Base-by-base conservation (phyloP, 2,329 filamentous ascomycete species). In the Zymoseptoria pseudotritici region DNA sequence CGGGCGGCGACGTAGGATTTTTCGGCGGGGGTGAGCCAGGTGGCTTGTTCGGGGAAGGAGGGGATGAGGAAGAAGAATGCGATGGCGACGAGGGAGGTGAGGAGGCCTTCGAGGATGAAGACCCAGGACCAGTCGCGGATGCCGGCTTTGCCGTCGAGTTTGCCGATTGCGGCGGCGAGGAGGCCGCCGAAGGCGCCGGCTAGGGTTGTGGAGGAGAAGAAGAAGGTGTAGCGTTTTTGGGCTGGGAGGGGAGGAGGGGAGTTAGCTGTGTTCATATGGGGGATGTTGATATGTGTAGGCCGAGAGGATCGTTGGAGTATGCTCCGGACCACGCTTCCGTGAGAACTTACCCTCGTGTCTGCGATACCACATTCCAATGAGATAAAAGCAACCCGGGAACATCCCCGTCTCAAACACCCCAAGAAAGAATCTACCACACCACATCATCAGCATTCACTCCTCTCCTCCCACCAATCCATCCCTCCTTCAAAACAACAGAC, bases 161-260 rank as follows among this genome's bases (percentile, higher is more conserved):
- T 90, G n/a, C 90, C 90, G 63, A 97, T 95, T 0, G 87, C 92
- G 1, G 86, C 87, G 0, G 92, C 92, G 4, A 97, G 80, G 1
- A 97, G 81, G 2, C 91, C 91, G 51, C 90, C 91, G 68, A 96
- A 97, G 0, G 91, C 89, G 31, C 89, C 89, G 1, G 89, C 89
- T 3, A 93, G 78, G 0, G 87, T 89, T 0, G 89, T 92, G 26
- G 83, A 90, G 69, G 84, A 86, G 79, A 97, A 97, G 80, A 97
- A 97, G 79, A 97, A 92, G 17, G 87, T 89, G 76, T 92, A 97
- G 29, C 94, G 86, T 70, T 91, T 90, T 75, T 97, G 93, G 2
- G 92, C 91, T 24, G 26, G 26, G 8, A 29, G 26, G 22, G 4
- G 26, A 29, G 26, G 26, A 29, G 26, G 8, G 26, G 8, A 9